A percentile compares a stretch with the other conserved stretches of the same genome.
Evolutionary conservation across 176 grass and related monocot species (phyloP).

Genomic region (Aegilops bicornis): DNA sequence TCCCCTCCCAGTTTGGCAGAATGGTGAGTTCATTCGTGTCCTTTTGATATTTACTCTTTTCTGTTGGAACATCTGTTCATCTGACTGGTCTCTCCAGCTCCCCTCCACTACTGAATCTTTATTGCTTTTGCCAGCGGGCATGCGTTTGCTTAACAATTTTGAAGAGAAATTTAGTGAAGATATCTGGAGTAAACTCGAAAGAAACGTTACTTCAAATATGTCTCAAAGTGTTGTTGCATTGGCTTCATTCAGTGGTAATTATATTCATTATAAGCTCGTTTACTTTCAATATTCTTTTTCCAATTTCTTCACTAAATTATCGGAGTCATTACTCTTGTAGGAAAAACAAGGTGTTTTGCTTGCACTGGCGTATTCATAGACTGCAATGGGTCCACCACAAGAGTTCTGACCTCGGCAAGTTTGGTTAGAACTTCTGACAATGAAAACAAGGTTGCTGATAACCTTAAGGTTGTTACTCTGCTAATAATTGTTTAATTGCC

Average conservation of each 20-base stretch:
- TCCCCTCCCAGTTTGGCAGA: not conserved
- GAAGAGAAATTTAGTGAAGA: not conserved
- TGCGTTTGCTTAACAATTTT: not conserved
- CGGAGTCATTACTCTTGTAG: not conserved
- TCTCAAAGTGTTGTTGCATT: not conserved
- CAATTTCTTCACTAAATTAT: not conserved
- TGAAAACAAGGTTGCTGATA: not conserved
- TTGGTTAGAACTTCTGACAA: not conserved
- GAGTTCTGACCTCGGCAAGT: not conserved
- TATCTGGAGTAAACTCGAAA: not conserved
- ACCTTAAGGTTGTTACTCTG: no score
- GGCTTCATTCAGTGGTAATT: not conserved
- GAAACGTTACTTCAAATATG: not conserved
- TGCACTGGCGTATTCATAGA: not conserved
- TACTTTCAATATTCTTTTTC: not conserved
- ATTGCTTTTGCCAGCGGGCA: not conserved
- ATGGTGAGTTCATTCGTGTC: not conserved
- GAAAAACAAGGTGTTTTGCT: not conserved
- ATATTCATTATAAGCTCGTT: not conserved
- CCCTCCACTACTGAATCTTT: not conserved
- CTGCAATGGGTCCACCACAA: not conserved
- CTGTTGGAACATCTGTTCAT: not conserved
- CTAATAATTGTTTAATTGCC: not conserved
- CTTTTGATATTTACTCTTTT: not conserved
- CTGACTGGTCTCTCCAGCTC: not conserved